These are phyloP conservation scores for Achaetomium macrosporum DNA, from an alignment of 2,329 filamentous ascomycete species.

Conservation along the genomic window DNA sequence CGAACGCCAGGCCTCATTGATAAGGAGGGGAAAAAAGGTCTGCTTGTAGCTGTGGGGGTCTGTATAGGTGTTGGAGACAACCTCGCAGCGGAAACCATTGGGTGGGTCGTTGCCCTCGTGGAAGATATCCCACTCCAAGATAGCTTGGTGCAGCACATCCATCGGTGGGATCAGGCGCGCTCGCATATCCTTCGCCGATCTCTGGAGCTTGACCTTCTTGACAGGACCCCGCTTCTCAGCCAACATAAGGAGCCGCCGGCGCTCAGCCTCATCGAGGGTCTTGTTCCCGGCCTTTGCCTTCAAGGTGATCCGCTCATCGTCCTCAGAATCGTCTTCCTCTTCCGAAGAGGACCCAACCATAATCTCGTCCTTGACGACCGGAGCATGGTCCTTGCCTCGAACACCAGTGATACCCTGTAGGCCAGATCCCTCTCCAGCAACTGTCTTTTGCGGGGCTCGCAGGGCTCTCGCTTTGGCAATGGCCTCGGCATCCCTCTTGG, in stretches of 20 bases:
- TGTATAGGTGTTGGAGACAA: conserved; percentile 71
- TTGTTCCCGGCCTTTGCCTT: conserved; percentile 44
- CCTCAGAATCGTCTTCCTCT: conserved; percentile 54
- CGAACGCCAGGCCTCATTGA: conserved; percentile 92
- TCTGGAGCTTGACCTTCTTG: conserved; percentile 73
- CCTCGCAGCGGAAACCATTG: conserved; percentile 63
- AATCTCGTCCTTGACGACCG: conserved; percentile 66
- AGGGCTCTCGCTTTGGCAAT: conserved; percentile 64
- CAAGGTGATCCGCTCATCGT: conserved; percentile 45
- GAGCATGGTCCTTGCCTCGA: conserved; percentile 70
- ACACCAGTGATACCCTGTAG: conserved; percentile 63
- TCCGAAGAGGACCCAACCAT: conserved; percentile 84
- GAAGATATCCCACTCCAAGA: conserved; percentile 94
- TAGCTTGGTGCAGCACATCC: conserved; percentile 73
- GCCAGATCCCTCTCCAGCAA: conserved; percentile 73
- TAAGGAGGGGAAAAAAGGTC: conserved; percentile 84
- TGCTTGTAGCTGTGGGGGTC: conserved; percentile 75
- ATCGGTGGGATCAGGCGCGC: conserved; percentile 87
- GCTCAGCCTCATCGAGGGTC: conserved; percentile 43
- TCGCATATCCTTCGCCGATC: conserved; percentile 88
- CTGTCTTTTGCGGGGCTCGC: conserved; percentile 45
- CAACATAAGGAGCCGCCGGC: conserved; percentile 40
- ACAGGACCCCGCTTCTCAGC: conserved; percentile 63
- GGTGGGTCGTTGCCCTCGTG: conserved; percentile 83
- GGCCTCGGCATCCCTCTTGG: conserved; percentile 63